These are phyloP conservation scores for Lepidium campestre DNA, from an alignment of 441 rosid species.

Conservation along the genomic window DNA sequence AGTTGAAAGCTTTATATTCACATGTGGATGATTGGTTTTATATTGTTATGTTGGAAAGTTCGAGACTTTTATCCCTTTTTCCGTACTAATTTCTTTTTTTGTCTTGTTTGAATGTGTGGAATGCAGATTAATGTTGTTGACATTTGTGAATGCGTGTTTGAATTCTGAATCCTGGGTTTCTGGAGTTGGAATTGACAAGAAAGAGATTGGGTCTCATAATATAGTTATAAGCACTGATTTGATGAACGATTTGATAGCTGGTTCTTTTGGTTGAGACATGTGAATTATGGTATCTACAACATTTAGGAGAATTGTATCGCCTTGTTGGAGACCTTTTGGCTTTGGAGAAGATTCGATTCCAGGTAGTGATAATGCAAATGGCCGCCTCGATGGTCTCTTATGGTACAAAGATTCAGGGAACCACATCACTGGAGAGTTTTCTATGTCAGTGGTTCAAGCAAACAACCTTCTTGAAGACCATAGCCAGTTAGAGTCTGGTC, in stretches of 20 bases:
- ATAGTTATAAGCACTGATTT: slow-evolving; percentile 34
- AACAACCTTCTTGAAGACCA: slow-evolving; percentile 70
- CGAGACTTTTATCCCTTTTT: not conserved
- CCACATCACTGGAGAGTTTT: slow-evolving; percentile 70
- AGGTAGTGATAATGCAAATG: slow-evolving; percentile 41
- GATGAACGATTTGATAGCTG: slow-evolving; percentile 50
- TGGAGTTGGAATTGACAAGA: slow-evolving; percentile 40
- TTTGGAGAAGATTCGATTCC: slow-evolving; percentile 59
- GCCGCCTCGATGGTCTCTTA: slow-evolving; percentile 64
- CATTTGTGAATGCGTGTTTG: slow-evolving; percentile 50
- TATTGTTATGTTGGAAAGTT: not conserved
- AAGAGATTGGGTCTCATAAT: slow-evolving; percentile 31
- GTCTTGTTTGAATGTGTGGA: not conserved
- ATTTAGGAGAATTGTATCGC: slow-evolving; percentile 61
- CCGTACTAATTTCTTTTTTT: not conserved
- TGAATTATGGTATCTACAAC: slow-evolving; percentile 75
- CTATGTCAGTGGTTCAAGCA: slow-evolving; percentile 95
- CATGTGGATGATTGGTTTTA: not conserved
- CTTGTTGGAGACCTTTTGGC: slow-evolving; percentile 83
- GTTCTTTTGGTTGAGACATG: slow-evolving; percentile 69
- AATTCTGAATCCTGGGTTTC: slow-evolving; percentile 44
- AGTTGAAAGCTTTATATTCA: not conserved
- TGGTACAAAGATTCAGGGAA: slow-evolving; percentile 83
- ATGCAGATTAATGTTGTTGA: slow-evolving; percentile 82
- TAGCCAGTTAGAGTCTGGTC: slow-evolving; percentile 91